A percentile compares a stretch with the other conserved stretches of the same genome.
Conservation (phyloP, 192 early-diverging fungal genomes). For the Podila epicladia region DNA sequence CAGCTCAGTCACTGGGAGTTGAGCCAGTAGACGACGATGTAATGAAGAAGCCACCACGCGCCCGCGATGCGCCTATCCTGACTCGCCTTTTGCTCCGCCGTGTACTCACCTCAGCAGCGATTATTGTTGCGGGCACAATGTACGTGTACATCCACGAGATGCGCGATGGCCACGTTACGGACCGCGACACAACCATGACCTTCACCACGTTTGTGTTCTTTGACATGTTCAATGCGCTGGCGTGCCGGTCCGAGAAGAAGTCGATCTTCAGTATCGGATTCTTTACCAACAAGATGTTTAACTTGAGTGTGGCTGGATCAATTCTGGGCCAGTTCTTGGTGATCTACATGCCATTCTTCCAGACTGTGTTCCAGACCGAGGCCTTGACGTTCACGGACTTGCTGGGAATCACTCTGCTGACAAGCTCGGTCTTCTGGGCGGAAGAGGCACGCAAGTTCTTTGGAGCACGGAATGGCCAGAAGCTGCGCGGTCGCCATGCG, state of each 20-base stretch:
- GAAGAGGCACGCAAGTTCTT: slow-evolving; percentile 85
- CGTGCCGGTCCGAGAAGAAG: slow-evolving; percentile 88
- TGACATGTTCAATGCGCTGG: slow-evolving; percentile 94
- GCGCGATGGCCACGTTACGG: slow-evolving; percentile 73
- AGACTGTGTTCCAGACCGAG: slow-evolving; percentile 94
- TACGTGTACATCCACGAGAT: slow-evolving; percentile 83
- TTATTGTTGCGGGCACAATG: slow-evolving; percentile 89
- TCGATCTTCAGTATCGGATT: slow-evolving; percentile 85
- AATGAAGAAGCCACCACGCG: slow-evolving; percentile 88
- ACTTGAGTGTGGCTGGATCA: slow-evolving; percentile 82
- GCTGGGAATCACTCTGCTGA: slow-evolving; percentile 70
- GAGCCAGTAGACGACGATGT: slow-evolving; percentile 93
- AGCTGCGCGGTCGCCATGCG: slow-evolving; percentile 26
- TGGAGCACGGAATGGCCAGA: slow-evolving; percentile 1
- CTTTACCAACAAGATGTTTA: slow-evolving; percentile 91
- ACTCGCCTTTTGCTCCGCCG: slow-evolving; percentile 75
- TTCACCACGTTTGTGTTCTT: slow-evolving; percentile 97
- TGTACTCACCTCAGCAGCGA: slow-evolving; percentile 79
- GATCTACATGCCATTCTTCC: slow-evolving; percentile 90
- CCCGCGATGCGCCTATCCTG: slow-evolving; percentile 82
- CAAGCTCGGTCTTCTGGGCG: slow-evolving; percentile 84
- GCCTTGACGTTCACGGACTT: slow-evolving; percentile 81
- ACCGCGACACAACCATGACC: slow-evolving; percentile 92
- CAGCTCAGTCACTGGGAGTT: slow-evolving; percentile 96
- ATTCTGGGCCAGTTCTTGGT: slow-evolving; percentile 88